These are phyloP conservation scores for Silene coronaria DNA, from an alignment of 179 eudicot genomes.

Conservation along the genomic window DNA sequence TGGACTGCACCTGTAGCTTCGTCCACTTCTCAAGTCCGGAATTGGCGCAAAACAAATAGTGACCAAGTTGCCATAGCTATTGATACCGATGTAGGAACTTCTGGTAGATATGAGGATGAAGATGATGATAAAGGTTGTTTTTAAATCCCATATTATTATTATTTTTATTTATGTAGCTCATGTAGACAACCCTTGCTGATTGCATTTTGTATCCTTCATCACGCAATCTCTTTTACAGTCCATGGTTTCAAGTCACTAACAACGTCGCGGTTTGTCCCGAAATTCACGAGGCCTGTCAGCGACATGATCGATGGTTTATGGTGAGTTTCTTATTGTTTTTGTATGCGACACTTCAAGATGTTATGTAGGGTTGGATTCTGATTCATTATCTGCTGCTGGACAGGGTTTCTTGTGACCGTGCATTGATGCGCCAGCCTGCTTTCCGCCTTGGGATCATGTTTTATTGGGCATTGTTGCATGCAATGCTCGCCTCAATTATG, in stretches of 20 bases:
- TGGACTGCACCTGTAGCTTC: slow-evolving; percentile 57
- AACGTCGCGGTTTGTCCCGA: slow-evolving; percentile 72
- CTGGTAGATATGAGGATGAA: slow-evolving; percentile 61
- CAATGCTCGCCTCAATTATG: slow-evolving; percentile 70
- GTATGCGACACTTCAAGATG: background rate
- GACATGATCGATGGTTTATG: slow-evolving; percentile 93
- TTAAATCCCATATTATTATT: background rate
- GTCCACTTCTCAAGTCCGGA: slow-evolving; percentile 78
- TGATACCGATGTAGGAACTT: slow-evolving; percentile 52
- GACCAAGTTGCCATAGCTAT: slow-evolving; percentile 89
- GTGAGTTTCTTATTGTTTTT: slow-evolving; percentile 33
- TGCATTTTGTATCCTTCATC: slow-evolving; percentile 9
- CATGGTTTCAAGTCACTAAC: slow-evolving; percentile 98
- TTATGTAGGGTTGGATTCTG: slow-evolving; percentile 7
- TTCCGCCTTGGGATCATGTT: slow-evolving; percentile 80
- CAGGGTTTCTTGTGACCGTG: slow-evolving; percentile 96
- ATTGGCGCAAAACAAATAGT: slow-evolving; percentile 75
- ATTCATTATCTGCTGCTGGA: slow-evolving; percentile 28
- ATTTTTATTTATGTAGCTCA: background rate
- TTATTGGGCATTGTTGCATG: slow-evolving; percentile 87
- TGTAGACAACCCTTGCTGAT: slow-evolving; percentile 13
- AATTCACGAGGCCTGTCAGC: slow-evolving; percentile 81
- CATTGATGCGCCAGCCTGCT: slow-evolving; percentile 95
- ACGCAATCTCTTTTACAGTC: slow-evolving; percentile 40
- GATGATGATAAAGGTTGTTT: slow-evolving; percentile 86